phyloP scores from a whole-genome alignment of 805 yeast genomes.

The Yarrowia phangngaensis region DNA sequence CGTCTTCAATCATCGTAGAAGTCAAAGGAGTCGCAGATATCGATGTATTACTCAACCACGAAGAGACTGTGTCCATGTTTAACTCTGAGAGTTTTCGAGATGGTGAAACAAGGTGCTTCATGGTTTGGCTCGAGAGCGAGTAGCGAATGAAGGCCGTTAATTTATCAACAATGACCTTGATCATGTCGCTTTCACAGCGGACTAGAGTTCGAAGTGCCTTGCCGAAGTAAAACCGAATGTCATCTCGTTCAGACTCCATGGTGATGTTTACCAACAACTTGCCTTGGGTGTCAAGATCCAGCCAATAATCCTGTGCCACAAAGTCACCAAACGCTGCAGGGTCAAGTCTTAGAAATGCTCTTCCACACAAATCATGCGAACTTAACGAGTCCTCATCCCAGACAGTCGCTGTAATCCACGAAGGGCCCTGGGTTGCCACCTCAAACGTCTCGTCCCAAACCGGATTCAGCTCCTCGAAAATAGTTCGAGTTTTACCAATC shows the following conservation, averaged over 20 bases:
- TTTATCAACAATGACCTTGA: slow-evolving; percentile 66
- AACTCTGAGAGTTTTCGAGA: slow-evolving; percentile 27
- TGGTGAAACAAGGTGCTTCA: slow-evolving; percentile 46
- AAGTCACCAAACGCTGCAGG: slow-evolving; percentile 61
- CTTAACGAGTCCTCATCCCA: slow-evolving; percentile 63
- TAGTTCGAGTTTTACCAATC: slow-evolving; percentile 65
- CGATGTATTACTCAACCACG: slow-evolving; percentile 38
- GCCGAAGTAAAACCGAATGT: slow-evolving; percentile 78
- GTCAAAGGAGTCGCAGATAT: slow-evolving; percentile 30
- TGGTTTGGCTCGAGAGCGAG: slow-evolving; percentile 54
- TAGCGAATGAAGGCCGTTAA: slow-evolving; percentile 61
- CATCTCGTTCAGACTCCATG: slow-evolving; percentile 73
- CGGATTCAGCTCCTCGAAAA: slow-evolving; percentile 61
- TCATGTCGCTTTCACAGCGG: slow-evolving; percentile 62
- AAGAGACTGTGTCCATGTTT: slow-evolving; percentile 35
- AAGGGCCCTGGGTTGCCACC: slow-evolving; percentile 43
- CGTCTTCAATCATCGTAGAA: slow-evolving; percentile 49
- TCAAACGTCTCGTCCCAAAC: slow-evolving; percentile 89
- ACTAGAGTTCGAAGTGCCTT: slow-evolving; percentile 62
- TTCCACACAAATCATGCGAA: slow-evolving; percentile 62
- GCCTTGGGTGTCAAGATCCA: slow-evolving; percentile 68
- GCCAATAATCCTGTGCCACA: slow-evolving; percentile 56
- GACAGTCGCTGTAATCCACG: slow-evolving; percentile 55
- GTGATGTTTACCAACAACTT: slow-evolving; percentile 61
- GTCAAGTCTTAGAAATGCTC: slow-evolving; percentile 56